Conservation (phyloP, 352 stramenopile genomes). For the Globisporangium spinosum region DNA sequence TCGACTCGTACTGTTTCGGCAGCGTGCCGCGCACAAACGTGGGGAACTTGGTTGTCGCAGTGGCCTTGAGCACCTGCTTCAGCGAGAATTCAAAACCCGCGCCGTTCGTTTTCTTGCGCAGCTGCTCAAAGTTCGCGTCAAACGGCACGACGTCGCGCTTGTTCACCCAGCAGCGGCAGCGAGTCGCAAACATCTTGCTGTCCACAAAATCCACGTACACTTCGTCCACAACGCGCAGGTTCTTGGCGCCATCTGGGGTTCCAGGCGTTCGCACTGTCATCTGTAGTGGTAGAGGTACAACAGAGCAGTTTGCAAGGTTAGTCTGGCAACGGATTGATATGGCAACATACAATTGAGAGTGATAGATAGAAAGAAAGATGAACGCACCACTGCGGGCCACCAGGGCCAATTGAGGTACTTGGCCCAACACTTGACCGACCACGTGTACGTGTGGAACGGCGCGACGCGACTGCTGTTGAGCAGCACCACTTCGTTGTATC, state of each 20-base stretch:
- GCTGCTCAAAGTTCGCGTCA: constrained; percentile 30
- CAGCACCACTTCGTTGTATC: constrained; percentile 58
- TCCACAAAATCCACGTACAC: constrained; percentile 66
- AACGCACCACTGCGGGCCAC: constrained; percentile 65
- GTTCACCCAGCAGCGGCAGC: constrained; percentile 53
- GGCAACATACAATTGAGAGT: not conserved
- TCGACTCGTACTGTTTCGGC: constrained; percentile 28
- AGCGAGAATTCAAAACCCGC: constrained; percentile 43
- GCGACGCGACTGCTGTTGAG: constrained; percentile 58
- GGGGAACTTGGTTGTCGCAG: constrained; percentile 46
- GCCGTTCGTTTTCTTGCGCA: constrained; percentile 31
- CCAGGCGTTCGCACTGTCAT: constrained; percentile 61
- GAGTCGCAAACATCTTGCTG: constrained; percentile 32
- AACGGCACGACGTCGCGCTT: constrained; percentile 37
- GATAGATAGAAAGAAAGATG: not conserved
- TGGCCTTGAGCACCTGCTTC: constrained; percentile 31
- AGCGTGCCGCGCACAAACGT: constrained; percentile 47
- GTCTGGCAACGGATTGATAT: not conserved
- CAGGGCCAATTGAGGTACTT: constrained; percentile 78
- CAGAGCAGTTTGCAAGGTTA: not conserved
- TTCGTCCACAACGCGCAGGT: constrained; percentile 35
- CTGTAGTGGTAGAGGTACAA: constrained; percentile 22
- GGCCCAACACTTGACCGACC: constrained; percentile 75
- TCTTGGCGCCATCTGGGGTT: constrained; percentile 30
- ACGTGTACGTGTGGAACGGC: constrained; percentile 77